Base-by-base conservation (phyloP, 2,329 filamentous ascomycete genomes). In the Pestalotiopsis fici region DNA sequence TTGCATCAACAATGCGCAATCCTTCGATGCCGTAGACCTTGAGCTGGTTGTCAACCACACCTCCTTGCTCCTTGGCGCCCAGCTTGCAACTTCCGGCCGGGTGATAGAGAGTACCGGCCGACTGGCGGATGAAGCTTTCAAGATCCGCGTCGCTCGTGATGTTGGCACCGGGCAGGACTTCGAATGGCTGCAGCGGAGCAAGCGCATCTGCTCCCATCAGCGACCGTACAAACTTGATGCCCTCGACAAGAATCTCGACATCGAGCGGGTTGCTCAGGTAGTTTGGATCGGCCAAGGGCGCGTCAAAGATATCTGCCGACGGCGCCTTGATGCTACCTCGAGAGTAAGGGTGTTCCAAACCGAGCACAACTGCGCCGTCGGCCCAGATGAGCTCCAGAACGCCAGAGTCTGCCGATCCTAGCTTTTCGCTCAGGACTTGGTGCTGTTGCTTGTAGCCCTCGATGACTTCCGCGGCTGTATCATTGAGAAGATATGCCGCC, bases 301-400 rank as follows among this genome's bases (percentile, higher is more conserved):
- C 66, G 86, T 82, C 4, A 79, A 79, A 39, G n/a, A 81, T 78
- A 55, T 82, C 78, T 2, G 79, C 66, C 15, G 79, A 79, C 15
- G 77, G 78, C 68, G 88, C 85, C 74, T 87, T 86, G 69, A 88
- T 83, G 39, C 81, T 79, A n/a, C 87, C 87, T 1, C 86, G 82
- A 1, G 84, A 86, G 68, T 85, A 83, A 0, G 86, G 86, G 50
- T 75, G 72, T 39, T 72, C 69, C 1, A 74, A 68, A 2, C 37
- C 61, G 9, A 71, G 69, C 15, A 69, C 65, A 27, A 59, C 66
- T 31, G 67, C 28, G 7, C 61, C 69, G 31, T 68, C 66, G 64
- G 68, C 71, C 35, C 37, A 21, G 27, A 67, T 37, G 23, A 65
- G 15, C 37, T 67, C 66, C n/a, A 47, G 27, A 13, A 65, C 35